Conservation (phyloP, 2,329 filamentous ascomycete species). For the Colletotrichum liriopes region DNA sequence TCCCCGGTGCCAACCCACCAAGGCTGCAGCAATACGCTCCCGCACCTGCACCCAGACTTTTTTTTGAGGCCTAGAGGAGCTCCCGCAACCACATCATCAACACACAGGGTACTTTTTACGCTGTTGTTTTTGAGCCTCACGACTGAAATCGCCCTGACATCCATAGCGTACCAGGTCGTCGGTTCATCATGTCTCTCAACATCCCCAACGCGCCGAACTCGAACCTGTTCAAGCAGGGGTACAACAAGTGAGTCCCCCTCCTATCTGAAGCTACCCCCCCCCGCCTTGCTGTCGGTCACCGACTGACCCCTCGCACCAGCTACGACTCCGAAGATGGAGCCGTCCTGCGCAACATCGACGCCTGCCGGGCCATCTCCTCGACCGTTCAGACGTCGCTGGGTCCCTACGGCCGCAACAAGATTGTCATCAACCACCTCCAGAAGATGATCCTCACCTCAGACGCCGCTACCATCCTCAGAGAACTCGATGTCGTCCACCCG, state of each 20-base stretch:
- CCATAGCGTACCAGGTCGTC: conserved; percentile 33
- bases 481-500: conserved; percentile 98
- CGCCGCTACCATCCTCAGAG: conserved; percentile 95
- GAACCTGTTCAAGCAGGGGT: conserved; percentile 95
- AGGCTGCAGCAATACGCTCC: conserved; percentile 40
- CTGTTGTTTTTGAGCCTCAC: conserved; percentile 33
- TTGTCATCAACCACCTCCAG: conserved; percentile 99
- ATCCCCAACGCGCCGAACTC: conserved; percentile 95
- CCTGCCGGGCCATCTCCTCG: conserved; percentile 94
- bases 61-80: conserved; percentile 42
- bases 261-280: conserved; percentile 42
- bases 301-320: conserved; percentile 68
- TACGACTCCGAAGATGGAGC: conserved; percentile 99
- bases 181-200: conserved; percentile 86
- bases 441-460: conserved; percentile 99
- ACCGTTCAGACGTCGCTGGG: conserved; percentile 98
- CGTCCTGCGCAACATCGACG: conserved; percentile 98
- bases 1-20: conserved; percentile 36
- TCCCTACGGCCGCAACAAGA: conserved; percentile 98
- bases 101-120: conserved; percentile 31
- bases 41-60: conserved; percentile 44
- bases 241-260: conserved; percentile 83
- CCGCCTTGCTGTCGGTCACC: conserved; percentile 42
- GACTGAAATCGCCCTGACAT: conserved; percentile 27
- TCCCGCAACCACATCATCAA: conserved; percentile 40